These are phyloP conservation scores for Stylosanthes scabra DNA, from an alignment of 331 rosid species.

Conservation along the genomic window DNA sequence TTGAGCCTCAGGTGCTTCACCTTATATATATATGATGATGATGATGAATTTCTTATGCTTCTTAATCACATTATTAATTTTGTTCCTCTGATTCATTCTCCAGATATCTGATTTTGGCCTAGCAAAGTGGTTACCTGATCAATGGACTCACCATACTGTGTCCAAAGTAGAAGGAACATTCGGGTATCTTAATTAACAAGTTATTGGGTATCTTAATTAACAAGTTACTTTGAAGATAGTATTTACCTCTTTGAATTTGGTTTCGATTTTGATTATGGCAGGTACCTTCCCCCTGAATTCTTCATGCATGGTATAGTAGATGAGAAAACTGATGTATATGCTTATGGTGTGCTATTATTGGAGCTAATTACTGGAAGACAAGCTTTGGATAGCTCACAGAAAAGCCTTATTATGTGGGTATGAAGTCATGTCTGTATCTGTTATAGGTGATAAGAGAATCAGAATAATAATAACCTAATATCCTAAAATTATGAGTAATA, in stretches of 20 bases:
- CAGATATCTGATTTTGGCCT: conserved; percentile 99
- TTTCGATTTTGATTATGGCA: conserved; percentile 41
- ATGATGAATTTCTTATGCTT: conserved; percentile 28
- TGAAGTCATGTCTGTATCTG: conserved; percentile 40
- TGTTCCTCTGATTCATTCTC: conserved; percentile 14
- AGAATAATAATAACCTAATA: too few relatives aligned
- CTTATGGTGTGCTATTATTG: conserved; percentile 87
- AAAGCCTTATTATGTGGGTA: conserved; percentile 98
- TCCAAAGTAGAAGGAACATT: conserved; percentile 98
- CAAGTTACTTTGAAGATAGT: conserved; percentile 6
- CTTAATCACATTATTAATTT: conserved; percentile 19
- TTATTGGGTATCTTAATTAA: conserved; percentile 19
- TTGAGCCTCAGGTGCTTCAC: conserved; percentile 94
- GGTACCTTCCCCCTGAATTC: conserved; percentile 99
- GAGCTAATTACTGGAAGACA: conserved; percentile 92
- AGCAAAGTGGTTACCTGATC: conserved; percentile 97
- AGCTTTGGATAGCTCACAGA: conserved; percentile 90
- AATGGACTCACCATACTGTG: conserved; percentile 95
- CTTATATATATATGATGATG: conserved; percentile 1
- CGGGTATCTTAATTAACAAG: conserved; percentile 67
- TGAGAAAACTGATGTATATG: conserved; percentile 95
- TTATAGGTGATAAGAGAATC: too few relatives aligned
- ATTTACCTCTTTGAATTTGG: conserved; percentile 27
- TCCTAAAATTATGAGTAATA: too few relatives aligned
- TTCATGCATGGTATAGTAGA: conserved; percentile 99